Conservation (phyloP, 1,139 yeast species). For the Taphrina sp. region DNA sequence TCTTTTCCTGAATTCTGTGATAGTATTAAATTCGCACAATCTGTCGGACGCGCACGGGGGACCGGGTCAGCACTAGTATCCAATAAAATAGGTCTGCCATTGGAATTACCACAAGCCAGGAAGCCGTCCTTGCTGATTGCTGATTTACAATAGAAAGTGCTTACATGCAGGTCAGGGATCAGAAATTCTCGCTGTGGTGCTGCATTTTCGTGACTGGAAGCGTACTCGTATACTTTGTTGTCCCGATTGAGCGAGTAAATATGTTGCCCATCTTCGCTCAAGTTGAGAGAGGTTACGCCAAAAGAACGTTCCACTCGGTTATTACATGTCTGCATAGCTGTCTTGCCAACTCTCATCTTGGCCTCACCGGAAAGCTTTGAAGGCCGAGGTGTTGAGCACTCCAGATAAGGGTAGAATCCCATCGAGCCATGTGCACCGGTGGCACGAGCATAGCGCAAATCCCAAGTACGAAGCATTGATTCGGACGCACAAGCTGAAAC, state of each 20-base stretch:
- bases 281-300: conserved; percentile 14
- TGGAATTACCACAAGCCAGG: conserved; percentile 22
- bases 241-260: conserved; percentile 22
- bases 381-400: neutral
- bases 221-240: conserved; percentile 11
- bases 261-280: conserved; percentile 9
- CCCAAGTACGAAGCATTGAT: conserved; percentile 30
- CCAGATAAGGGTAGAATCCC: conserved; percentile 1
- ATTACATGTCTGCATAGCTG: neutral
- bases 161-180: conserved; percentile 11
- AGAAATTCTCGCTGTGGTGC: conserved; percentile 6
- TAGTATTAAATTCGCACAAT: neutral
- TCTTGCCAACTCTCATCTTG: conserved; percentile 1
- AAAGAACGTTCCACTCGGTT: neutral
- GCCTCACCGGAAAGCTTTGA: neutral
- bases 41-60: neutral
- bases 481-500: conserved; percentile 28
- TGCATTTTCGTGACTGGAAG: neutral
- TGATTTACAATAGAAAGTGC: conserved; percentile 13
- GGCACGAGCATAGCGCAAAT: conserved; percentile 17
- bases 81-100: conserved; percentile 12
- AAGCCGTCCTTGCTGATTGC: conserved; percentile 18
- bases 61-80: conserved; percentile 8
- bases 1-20: neutral
- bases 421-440: neutral